These are phyloP conservation scores for Tuber indicum DNA, from an alignment of 495 filamentous ascomycete genomes.

Conservation along the genomic window DNA sequence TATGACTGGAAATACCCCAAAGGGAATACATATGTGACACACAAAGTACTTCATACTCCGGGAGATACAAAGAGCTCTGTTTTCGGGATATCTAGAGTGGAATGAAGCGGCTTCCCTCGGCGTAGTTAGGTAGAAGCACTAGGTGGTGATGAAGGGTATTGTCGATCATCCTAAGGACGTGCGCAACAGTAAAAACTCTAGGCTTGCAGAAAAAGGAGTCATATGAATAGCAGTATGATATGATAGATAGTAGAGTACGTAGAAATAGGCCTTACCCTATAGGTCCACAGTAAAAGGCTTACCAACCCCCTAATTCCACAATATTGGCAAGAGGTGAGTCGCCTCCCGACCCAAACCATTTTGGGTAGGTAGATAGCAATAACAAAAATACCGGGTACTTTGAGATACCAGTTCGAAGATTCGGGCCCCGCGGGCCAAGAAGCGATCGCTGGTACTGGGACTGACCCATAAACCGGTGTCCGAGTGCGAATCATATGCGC, in stretches of 20 bases:
- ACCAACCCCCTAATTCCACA: neutral
- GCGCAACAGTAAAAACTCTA: conserved; percentile 22
- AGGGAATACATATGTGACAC: conserved; percentile 21
- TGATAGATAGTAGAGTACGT: neutral
- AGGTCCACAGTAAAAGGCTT: conserved; percentile 9
- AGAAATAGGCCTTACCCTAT: conserved; percentile 18
- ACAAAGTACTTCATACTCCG: conserved; percentile 2
- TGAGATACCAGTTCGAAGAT: neutral
- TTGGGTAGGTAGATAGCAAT: neutral
- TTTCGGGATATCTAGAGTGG: conserved; percentile 18
- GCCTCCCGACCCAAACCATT: neutral
- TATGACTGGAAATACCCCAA: conserved; percentile 10
- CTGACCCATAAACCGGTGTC: neutral
- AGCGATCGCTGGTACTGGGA: neutral
- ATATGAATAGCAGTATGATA: conserved; percentile 15
- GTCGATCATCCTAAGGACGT: conserved; percentile 19
- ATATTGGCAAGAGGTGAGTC: conserved; percentile 1
- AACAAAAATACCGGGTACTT: neutral
- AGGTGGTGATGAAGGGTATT: conserved; percentile 14
- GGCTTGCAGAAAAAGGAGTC: conserved; percentile 29
- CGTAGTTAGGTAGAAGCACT: conserved; percentile 15
- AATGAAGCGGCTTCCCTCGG: conserved; percentile 31
- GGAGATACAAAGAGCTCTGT: conserved; percentile 17
- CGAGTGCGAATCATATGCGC: neutral
- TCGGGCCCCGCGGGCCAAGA: neutral